Conservation (phyloP, 2,329 filamentous ascomycete genomes). For the Phialophora verrucosa region DNA sequence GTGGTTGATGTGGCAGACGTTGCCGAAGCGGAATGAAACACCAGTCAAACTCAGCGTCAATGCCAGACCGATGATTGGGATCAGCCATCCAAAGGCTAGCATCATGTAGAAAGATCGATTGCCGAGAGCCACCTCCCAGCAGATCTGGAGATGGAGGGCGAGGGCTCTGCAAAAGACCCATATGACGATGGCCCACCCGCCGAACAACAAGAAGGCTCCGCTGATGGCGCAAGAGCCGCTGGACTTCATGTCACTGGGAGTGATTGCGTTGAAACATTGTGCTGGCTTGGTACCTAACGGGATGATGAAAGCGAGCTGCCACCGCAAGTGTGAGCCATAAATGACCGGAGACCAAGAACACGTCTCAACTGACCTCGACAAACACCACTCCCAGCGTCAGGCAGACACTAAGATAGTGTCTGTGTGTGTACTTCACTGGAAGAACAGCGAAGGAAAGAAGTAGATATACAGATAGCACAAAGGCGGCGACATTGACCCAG, state of each 20-base stretch:
- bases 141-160: conserved; percentile 95
- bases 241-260: conserved; percentile 88
- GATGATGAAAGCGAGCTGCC: conserved; percentile 84
- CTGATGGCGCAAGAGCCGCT: conserved; percentile 84
- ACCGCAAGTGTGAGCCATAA: conserved; percentile 26
- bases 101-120: conserved; percentile 87
- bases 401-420: conserved; percentile 92
- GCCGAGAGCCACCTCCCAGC: conserved; percentile 92
- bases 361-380: conserved; percentile 70
- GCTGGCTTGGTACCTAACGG: conserved; percentile 78
- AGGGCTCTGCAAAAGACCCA: conserved; percentile 92
- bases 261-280: conserved; percentile 88
- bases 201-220: conserved; percentile 82
- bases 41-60: conserved; percentile 83
- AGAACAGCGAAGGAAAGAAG: conserved; percentile 79
- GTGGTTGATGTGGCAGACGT: conserved; percentile 94
- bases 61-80: conserved; percentile 76
- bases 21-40: conserved; percentile 91
- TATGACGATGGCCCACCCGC: conserved; percentile 81
- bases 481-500: conserved; percentile 78
- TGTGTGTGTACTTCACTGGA: conserved; percentile 84
- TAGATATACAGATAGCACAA: conserved; percentile 75
- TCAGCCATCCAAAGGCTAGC: conserved; percentile 79
- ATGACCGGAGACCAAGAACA: background rate
- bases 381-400: conserved; percentile 75